Percentiles rank a stretch among this genome's conserved stretches.
Evolutionary conservation across 345 rosid species (phyloP).

Genomic region (Brassica carinata): DNA sequence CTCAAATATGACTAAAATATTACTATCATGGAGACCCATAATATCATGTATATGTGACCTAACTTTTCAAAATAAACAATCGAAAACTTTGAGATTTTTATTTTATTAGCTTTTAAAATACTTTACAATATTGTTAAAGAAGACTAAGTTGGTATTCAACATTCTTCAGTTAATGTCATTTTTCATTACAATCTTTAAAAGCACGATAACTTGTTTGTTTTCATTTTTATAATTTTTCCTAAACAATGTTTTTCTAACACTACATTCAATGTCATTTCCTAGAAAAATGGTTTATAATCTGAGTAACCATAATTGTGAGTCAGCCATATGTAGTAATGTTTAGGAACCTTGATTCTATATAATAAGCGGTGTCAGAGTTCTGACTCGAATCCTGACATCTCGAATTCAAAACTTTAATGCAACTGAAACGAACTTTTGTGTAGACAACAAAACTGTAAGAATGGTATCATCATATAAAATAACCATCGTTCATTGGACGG

Average conservation of each 20-base stretch:
- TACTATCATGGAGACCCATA: conserved; percentile 27
- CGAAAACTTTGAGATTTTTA: neutral
- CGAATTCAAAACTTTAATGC: conserved; percentile 9
- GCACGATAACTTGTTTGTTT: neutral
- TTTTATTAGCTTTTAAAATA: neutral
- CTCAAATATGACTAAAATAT: neutral
- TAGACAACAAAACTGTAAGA: conserved; percentile 2
- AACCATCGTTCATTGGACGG: neutral
- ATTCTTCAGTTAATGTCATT: neutral
- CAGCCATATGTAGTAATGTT: neutral
- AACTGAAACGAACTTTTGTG: neutral
- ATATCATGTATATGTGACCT: conserved; percentile 21
- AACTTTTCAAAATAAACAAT: conserved; percentile 4
- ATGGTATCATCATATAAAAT: neutral
- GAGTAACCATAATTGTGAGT: neutral
- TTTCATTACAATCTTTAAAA: neutral
- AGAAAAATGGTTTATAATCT: neutral
- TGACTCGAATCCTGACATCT: conserved; percentile 20
- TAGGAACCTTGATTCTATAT: neutral
- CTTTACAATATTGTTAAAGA: neutral
- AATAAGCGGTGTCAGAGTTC: conserved; percentile 14
- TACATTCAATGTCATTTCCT: neutral
- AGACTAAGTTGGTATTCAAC: neutral
- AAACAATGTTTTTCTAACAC: neutral
- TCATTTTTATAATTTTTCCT: neutral